Conservation (phyloP, 2,329 filamentous ascomycete species). For the Claviceps maximensis region DNA sequence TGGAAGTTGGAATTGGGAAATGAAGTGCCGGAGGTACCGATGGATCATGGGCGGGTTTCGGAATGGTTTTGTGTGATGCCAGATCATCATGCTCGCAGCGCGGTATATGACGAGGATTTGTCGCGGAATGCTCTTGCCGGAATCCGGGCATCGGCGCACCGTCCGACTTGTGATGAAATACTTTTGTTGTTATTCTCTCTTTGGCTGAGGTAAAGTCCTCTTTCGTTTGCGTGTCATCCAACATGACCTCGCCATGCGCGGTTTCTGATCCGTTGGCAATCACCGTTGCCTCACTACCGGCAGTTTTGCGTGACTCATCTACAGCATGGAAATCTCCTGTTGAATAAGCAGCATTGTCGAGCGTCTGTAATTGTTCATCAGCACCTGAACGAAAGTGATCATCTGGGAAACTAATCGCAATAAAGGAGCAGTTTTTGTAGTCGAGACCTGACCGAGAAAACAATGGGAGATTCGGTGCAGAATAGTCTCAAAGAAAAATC, state of each 20-base stretch:
- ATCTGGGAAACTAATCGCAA: neutral
- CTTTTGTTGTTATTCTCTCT: neutral
- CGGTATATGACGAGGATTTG: neutral
- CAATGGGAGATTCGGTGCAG: neutral
- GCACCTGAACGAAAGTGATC: neutral
- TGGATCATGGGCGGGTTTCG: neutral
- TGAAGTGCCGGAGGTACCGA: conserved; percentile 5
- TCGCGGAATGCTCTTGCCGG: neutral
- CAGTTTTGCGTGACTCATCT: neutral
- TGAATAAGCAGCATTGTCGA: neutral
- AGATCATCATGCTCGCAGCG: neutral
- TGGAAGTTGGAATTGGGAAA: conserved; percentile 9
- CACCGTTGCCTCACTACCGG: neutral
- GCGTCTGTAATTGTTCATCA: neutral
- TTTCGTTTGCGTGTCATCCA: neutral
- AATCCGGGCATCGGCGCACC: neutral
- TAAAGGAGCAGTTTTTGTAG: neutral
- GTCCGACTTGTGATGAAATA: too few species aligned
- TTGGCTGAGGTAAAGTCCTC: neutral
- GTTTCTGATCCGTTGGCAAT: neutral
- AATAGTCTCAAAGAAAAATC: neutral
- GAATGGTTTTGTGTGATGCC: neutral
- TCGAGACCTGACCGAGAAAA: neutral
- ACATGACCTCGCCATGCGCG: neutral
- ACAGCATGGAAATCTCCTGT: neutral